Base-by-base conservation (phyloP, 2,329 filamentous ascomycete species). In the Botrytis cinerea region DNA sequence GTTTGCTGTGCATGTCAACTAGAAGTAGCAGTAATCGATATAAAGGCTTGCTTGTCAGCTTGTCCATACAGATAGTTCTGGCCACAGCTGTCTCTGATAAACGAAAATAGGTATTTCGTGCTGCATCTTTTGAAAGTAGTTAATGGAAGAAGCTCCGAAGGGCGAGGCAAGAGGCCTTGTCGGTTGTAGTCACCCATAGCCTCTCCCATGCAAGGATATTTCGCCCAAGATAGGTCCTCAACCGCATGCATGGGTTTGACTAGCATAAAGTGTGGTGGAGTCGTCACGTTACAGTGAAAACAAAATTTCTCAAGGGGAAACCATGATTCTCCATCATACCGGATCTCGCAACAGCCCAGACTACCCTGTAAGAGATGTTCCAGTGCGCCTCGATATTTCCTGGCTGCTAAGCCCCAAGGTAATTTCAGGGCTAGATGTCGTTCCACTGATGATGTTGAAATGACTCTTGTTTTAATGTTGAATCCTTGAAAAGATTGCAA, bases 261-360 rank as follows among this genome's bases (percentile, higher is more conserved):
- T 62, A 40, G 60, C 60, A 43, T 43, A 43, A 63, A 43, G 40
- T 35, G 60, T 45, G 61, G 61, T 45, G 61, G 61, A 63, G 61
- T 63, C 25, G n/a, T 63, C 38, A 63, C 61, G 38, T 57, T 63
- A 28, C 38, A 63, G n/a, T 43, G 38, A 28, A 63, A 63, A 63
- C 38, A 63, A 63, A 57, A 63, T 63, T 20, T 63, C 16, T 63
- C 38, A 43, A 63, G 61, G 38, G 61, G n/a, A 54, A 54, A 67
- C 45, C 45, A 51, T 67, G 32, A 48, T 38, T 51, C 63, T 45
- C 63, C 22, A 51, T 51, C 63, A 35, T 40, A n/a, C 32, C 22
- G 35, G 18, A 57, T 57, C 48, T 69, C 48, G 48, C n/a, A 57
- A 51, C 43, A 25, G n/a, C 35, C 59, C 35, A 38, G 59, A 16